phyloP scores from a whole-genome alignment of 177 flowering plant genomes.

The Vitis hybrid region DNA sequence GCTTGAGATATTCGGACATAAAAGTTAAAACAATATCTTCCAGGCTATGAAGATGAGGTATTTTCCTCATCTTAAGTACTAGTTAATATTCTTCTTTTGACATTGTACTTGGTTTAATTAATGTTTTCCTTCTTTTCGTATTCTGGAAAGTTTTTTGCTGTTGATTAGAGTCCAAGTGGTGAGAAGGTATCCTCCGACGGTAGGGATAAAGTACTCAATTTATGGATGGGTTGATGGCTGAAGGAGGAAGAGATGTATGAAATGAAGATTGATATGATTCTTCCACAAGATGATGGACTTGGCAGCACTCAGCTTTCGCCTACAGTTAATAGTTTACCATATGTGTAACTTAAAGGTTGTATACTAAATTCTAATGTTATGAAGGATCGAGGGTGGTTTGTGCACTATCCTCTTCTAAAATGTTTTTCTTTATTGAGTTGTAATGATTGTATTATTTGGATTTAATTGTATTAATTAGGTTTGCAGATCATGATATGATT shows the following conservation, averaged over 20 bases:
- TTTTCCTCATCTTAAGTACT: not conserved
- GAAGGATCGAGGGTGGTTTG: too few relatives aligned
- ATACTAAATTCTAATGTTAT: not conserved
- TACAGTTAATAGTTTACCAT: too few relatives aligned
- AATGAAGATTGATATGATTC: not conserved
- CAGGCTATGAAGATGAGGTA: slow-evolving; percentile 99
- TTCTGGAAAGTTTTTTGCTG: slow-evolving; percentile 74
- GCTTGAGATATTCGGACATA: slow-evolving; percentile 93
- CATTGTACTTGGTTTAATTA: not conserved
- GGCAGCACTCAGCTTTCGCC: too few relatives aligned
- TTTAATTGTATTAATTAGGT: too few relatives aligned
- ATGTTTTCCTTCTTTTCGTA: not conserved
- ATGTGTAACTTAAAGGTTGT: too few relatives aligned
- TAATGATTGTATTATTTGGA: too few relatives aligned
- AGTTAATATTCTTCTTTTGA: not conserved
- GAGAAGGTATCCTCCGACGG: slow-evolving; percentile 99
- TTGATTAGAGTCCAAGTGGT: slow-evolving; percentile 99
- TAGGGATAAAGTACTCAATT: slow-evolving; percentile 72
- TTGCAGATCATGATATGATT: too few relatives aligned
- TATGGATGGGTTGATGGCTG: slow-evolving; percentile 83
- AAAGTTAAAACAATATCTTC: slow-evolving; percentile 90
- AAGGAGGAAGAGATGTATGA: not conserved
- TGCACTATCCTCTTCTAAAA: too few relatives aligned
- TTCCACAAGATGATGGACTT: too few relatives aligned
- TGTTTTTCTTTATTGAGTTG: too few relatives aligned